Conservation (phyloP, 2,329 filamentous ascomycete species). For the Claviceps sp. region DNA sequence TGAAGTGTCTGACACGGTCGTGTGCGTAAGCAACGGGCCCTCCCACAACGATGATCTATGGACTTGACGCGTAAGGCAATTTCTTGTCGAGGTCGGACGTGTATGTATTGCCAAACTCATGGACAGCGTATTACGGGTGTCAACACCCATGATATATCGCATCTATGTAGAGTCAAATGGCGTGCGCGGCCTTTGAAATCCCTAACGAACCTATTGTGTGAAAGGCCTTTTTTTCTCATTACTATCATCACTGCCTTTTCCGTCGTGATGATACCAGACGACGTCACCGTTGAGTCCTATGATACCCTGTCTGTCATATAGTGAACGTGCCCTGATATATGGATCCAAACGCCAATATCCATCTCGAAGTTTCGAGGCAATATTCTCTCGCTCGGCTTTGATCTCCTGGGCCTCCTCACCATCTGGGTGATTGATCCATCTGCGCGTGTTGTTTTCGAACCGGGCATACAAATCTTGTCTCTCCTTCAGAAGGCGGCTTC, state of each 20-base stretch:
- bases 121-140: background rate
- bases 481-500: constrained; percentile 49
- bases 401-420: constrained; percentile 31
- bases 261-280: constrained; percentile 47
- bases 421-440: constrained; percentile 50
- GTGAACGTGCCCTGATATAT: constrained; percentile 66
- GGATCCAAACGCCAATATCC: constrained; percentile 89
- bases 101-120: background rate
- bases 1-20: background rate
- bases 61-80: background rate
- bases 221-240: background rate
- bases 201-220: background rate
- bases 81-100: background rate
- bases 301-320: constrained; percentile 72
- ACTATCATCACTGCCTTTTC: background rate
- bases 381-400: constrained; percentile 42
- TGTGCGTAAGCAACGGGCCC: too few species aligned
- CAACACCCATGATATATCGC: background rate
- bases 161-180: background rate
- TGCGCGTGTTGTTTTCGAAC: constrained; percentile 60
- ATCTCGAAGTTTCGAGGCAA: constrained; percentile 50
- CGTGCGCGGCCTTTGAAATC: background rate
- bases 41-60: too few species aligned
- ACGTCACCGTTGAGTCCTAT: constrained; percentile 54
- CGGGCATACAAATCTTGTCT: constrained; percentile 53